Base-by-base conservation (phyloP, 2,329 filamentous ascomycete species). In the Metarhizium anisopliae region DNA sequence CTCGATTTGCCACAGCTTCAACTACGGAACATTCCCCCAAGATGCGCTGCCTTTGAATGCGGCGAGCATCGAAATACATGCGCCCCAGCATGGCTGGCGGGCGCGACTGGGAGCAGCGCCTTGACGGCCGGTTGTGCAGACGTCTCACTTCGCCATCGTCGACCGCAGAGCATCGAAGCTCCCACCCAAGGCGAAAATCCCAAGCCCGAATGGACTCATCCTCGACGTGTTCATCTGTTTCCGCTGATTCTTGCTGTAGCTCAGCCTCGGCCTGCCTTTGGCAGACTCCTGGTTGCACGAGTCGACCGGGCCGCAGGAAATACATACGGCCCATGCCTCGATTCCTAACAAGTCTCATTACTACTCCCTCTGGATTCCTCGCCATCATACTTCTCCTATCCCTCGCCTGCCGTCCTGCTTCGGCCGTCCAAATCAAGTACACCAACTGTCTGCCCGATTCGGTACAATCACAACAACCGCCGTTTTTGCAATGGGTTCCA, bases 401-500 rank as follows among this genome's bases (percentile, higher is more conserved):
- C 56, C 62, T 74, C 30, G 64, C 73, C 57, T 55, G 73, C 8
- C 66, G 67, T 47, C 77, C 81, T 8, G 75, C 72, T 30, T 68
- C 74, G 45, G 89, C 87, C 51, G 90, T 84, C 49, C 82, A 84
- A 63, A 74, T 96, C 58, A 77, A 83, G 56, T 94, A 95, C 71
- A 78, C 87, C n/a, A 95, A 96, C 72, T 99, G 93, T 73, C 78
- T 96, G 35, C 70, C 77, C 51, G 75, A 79, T 57, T 78, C 80
- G 53, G 79, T 86, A 67, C 76, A 83, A 57, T 78, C 79, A 50
- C 72, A 67, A 56, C 65, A 77, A 8, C 81, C 86, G 14, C 70
- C 74, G 40, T 80, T 80, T 59, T 79, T 97, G 36, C 91, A 96
- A 74, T 96, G 93, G 75, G 77, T 84, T 13, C 92, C 94, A 2